Evolutionary conservation across 176 grass and related monocot species (phyloP).

Genomic region (Triticum turgidum): DNA sequence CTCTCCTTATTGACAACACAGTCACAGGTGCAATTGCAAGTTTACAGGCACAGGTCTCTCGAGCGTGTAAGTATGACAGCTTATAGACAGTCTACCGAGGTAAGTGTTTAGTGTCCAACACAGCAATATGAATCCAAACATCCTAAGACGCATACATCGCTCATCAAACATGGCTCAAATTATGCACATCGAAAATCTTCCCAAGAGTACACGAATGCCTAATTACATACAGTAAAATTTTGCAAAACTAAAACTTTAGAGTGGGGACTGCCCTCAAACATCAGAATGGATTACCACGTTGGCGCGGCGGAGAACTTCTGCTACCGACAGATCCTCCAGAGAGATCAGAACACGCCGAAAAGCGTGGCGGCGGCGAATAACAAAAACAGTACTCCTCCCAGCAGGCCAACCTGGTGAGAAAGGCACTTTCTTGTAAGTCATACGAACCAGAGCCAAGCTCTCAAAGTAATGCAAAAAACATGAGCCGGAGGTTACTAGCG

Average conservation of each 20-base stretch:
- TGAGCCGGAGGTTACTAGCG: not conserved
- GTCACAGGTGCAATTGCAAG: not conserved
- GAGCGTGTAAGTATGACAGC: too few species aligned
- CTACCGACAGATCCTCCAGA: constrained; percentile 1
- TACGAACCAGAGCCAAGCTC: not conserved
- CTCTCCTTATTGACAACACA: not conserved
- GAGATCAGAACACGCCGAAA: constrained; percentile 72
- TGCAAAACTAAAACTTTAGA: not conserved
- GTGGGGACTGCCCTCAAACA: not conserved
- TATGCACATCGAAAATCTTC: constrained; percentile 9
- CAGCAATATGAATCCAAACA: not conserved
- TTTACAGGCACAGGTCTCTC: not conserved
- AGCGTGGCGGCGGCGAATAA: constrained; percentile 74
- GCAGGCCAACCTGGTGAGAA: constrained; percentile 68
- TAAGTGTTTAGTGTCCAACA: not conserved
- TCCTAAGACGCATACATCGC: not conserved
- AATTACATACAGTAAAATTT: not conserved
- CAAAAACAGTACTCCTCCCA: constrained; percentile 86
- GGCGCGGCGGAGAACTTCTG: not conserved
- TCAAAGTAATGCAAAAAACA: constrained; percentile 1
- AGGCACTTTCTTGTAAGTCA: not conserved
- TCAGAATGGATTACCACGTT: not conserved
- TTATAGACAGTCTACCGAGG: not conserved
- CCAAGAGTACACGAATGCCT: not conserved
- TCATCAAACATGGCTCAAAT: not conserved